Percentiles rank a stretch among this genome's conserved stretches.
Evolutionary conservation across 2,329 filamentous ascomycete genomes (phyloP).

Genomic region (Aspergillus phoenicis): DNA sequence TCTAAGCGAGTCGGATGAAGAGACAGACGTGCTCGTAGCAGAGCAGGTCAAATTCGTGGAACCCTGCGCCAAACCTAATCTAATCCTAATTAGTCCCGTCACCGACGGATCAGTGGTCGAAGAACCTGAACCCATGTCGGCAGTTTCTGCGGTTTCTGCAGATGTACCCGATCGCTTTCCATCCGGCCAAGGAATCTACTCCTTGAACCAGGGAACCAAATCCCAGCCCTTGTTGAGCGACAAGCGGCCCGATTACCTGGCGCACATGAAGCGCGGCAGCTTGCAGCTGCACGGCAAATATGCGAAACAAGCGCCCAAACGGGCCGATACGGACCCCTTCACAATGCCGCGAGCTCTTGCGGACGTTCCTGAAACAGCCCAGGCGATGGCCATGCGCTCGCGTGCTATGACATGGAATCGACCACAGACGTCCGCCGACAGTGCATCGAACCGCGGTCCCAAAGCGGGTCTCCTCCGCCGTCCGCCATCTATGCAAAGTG

Average conservation of each 20-base stretch:
- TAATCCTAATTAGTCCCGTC: constrained; percentile 37
- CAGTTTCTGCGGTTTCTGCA: constrained; percentile 8
- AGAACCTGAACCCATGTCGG: constrained; percentile 13
- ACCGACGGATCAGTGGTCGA: constrained; percentile 13
- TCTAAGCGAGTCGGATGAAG: constrained; percentile 34
- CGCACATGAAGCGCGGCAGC: constrained; percentile 13
- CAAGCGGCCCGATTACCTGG: constrained; percentile 1
- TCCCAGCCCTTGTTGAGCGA: constrained; percentile 22
- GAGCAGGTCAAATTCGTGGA: constrained; percentile 36
- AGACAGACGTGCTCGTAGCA: constrained; percentile 36
- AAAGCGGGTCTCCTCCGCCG: constrained; percentile 15
- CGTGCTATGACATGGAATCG: constrained; percentile 30
- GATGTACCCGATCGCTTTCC: constrained; percentile 10
- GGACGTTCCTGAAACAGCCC: constrained; percentile 25
- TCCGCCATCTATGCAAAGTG: constrained; percentile 31
- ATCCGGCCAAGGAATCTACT: constrained; percentile 14
- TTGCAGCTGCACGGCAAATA: constrained; percentile 14
- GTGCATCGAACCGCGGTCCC: constrained; percentile 1
- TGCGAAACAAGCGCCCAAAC: background rate
- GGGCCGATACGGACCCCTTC: constrained; percentile 4
- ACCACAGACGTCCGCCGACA: constrained; percentile 24
- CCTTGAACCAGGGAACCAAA: constrained; percentile 17
- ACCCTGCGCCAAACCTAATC: constrained; percentile 33
- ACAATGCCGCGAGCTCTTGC: constrained; percentile 29
- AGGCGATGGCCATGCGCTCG: constrained; percentile 21